Base-by-base conservation (phyloP, 1,139 yeast species). In the Blastobotrys arbuscula region DNA sequence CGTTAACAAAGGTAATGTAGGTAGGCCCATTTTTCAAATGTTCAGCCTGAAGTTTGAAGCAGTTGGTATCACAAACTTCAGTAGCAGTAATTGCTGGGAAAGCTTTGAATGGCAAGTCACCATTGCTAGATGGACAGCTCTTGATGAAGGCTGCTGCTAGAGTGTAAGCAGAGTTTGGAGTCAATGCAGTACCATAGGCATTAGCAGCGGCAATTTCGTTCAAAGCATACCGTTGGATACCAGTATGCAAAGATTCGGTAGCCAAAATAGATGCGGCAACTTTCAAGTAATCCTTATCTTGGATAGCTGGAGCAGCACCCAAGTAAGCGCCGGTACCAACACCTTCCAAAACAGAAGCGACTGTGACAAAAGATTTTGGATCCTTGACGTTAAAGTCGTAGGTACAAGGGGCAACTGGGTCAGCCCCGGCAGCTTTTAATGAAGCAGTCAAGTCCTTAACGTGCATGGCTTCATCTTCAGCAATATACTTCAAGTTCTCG, bases 321-420 rank as follows among this genome's bases (percentile, higher is more conserved):
- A 53, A 49, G 48, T 53, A 53, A n/a, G 56, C 56, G 10, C 53
- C 46, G n/a, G 47, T 41, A 15, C 56, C 54, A 45, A 53, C 52
- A 38, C 52, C 52, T 38, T 53, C 55, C 33, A 53, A 46, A 24
- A 46, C 49, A 26, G 49, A 33, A 24, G 56, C 53, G 15, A 53
- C 47, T n/a, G 56, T 43, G 42, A 53, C 50, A 35, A 53, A 53
- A 20, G 51, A 47, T 40, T 33, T 24, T 23, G 44, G 48, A 45
- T 49, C 50, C 16, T 41, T 45, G 47, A 49, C 38, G 19, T 45
- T 45, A 44, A 53, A 53, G 44, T 51, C 44, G 47, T 53, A 53
- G 21, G 30, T 37, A 45, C 56, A 53, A 28, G 51, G 52, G n/a
- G 44, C 42, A 10, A 53, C 55, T n/a, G 56, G 49, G n/a, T 36